Base-by-base conservation (phyloP, 2,329 filamentous ascomycete genomes). In the Trichoderma koningiopsis region DNA sequence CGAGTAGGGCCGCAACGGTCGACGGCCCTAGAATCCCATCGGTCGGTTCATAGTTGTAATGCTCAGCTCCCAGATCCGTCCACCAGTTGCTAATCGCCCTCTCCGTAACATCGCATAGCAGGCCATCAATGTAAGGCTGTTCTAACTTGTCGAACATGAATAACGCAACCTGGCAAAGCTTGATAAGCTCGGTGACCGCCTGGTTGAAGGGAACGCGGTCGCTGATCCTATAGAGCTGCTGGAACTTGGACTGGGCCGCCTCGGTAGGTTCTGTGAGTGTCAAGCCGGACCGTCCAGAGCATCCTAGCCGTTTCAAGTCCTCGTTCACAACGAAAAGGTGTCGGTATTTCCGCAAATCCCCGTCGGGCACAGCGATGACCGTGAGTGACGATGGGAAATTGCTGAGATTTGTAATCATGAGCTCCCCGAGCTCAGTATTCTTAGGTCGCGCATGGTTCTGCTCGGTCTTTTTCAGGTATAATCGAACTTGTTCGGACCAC, bases 331-430 rank as follows among this genome's bases (percentile, higher is more conserved):
- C 92, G 77, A 98, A 98, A 31, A 92, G 87, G 68, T 92, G 90
- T 27, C 93, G 87, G 75, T 97, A 90, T 75, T 89, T 91, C 72
- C 87, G 88, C 37, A 97, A 85, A 77, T 98, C 93, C 11, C 96
- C 96, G 68, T 93, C 91, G 0, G 94, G 94, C 0, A 98, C 90
- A 0, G 91, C 86, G 69, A 98, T 96, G n/a, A 97, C 93, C 0
- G 93, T 97, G 71, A 98, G 83, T 0, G 93, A 92, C 0, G 94
- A 97, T 3, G 96, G 95, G 72, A 99, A 97, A 72, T 90, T 91
- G 80, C 92, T 95, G 35, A 98, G 83, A 77, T 97, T 97, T 5
- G 96, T 98, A 69, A 97, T 91, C 92, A 97, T 96, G 70, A 98
- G 82, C 71, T 91, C 91, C 6, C 96, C 96, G 16, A 96, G 81